Base-by-base conservation (phyloP, 805 yeast species). In the Vanderwaltozyma polyspora region DNA sequence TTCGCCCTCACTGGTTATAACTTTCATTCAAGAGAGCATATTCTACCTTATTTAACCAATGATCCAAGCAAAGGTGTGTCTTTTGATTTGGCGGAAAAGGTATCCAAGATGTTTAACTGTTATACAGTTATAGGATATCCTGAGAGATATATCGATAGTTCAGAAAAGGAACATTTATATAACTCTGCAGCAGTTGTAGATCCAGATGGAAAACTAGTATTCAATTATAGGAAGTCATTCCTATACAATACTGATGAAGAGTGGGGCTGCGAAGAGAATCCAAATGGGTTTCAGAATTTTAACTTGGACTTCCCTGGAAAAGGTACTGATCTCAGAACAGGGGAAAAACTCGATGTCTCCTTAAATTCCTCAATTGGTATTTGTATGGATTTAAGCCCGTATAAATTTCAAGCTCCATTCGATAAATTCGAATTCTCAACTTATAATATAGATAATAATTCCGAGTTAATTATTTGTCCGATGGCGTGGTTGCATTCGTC, bases 331-430 rank as follows among this genome's bases (percentile, higher is more conserved):
- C 12, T 26, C 14, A 34, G 9, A 4, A 33, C 22, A 25, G 27
- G 22, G 30, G 32, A 29, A 25, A 14, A 12, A 16, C 14, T 15
- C 5, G 58, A 57, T 17, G 41, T 48, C 12, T 42, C 42, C 15
- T 44, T 71, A 6, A 66, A 54, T 24, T 61, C 79, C 1, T 67
- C 76, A 23, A 64, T 87, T 35, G 97, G 95, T 0, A 85, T 87
- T 5, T 87, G 97, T 53, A 87, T 87, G 96, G 97, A 87, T 59
- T 56, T 87, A 41, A 86, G 83, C 52, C 95, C 95, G 0, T 80
- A 82, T 54, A 67, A 81, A 51, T 87, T 87, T 54, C 64, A 71
- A 42, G 85, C 94, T 1, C 86, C 93, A 1, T 86, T 84, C 57
- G 63, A 68, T 25, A 66, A 63, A 18, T 84, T 70, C 51, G 96